Percentiles rank a stretch among this genome's conserved stretches.
These are phyloP conservation scores for Sporobolomyces roseus DNA, from an alignment of 768 basidiomycete genomes.

Conservation along the genomic window DNA sequence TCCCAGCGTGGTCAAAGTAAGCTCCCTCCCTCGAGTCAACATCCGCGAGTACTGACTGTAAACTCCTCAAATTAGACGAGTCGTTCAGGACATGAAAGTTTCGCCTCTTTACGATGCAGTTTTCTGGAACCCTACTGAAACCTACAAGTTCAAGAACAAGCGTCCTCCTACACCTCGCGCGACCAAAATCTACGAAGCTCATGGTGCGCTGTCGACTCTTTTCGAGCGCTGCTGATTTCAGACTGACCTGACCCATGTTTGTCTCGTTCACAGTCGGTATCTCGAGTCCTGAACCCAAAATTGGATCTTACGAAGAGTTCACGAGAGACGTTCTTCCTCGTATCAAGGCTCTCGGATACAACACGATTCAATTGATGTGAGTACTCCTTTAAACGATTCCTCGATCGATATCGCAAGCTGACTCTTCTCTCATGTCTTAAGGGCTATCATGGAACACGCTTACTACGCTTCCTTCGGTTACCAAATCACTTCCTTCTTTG, in stretches of 20 bases:
- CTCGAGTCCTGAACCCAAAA: slow-evolving; percentile 76
- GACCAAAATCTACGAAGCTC: slow-evolving; percentile 89
- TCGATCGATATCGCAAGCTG: no score
- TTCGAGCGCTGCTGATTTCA: no score
- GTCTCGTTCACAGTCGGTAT: slow-evolving; percentile 67
- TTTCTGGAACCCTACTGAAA: slow-evolving; percentile 92
- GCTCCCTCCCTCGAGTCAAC: neutral
- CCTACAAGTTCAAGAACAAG: slow-evolving; percentile 69
- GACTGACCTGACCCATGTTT: no score
- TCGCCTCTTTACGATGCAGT: slow-evolving; percentile 92
- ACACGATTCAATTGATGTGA: slow-evolving; percentile 96
- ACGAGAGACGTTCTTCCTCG: slow-evolving; percentile 75
- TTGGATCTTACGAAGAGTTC: slow-evolving; percentile 96
- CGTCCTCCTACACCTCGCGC: slow-evolving; percentile 65
- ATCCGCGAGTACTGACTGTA: neutral
- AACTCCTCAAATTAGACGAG: slow-evolving; percentile 54
- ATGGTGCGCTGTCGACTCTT: slow-evolving; percentile 54
- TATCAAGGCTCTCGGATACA: slow-evolving; percentile 89
- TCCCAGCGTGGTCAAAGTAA: slow-evolving; percentile 82
- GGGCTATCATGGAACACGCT: slow-evolving; percentile 71
- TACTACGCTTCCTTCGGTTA: slow-evolving; percentile 72
- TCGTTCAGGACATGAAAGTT: slow-evolving; percentile 84
- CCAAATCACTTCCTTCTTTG: slow-evolving; percentile 96
- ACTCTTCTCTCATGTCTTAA: slow-evolving; percentile 57
- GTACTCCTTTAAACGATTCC: slow-evolving; percentile 52